A percentile compares a stretch with the other conserved stretches of the same genome.
Conservation (phyloP, 2,329 filamentous ascomycete species). For the Cercospora sp. region DNA sequence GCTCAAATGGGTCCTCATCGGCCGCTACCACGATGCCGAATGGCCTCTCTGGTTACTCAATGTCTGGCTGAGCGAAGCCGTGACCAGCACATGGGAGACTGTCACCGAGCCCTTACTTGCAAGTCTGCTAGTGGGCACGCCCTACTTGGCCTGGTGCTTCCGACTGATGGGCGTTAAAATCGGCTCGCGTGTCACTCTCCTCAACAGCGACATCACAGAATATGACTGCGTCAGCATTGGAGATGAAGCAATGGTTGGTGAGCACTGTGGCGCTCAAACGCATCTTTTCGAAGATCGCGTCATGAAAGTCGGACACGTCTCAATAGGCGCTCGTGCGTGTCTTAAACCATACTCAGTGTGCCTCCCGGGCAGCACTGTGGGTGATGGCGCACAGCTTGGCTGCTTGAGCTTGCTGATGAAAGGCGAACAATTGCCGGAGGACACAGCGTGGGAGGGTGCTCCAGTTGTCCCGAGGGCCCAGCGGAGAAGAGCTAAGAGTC, state of each 20-base stretch:
- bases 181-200: constrained; percentile 25
- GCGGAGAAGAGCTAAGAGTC: not conserved
- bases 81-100: constrained; percentile 30
- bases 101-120: constrained; percentile 25
- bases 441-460: constrained; percentile 28
- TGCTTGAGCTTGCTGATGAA: constrained; percentile 30
- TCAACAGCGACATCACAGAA: constrained; percentile 28
- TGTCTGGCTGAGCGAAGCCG: constrained; percentile 30
- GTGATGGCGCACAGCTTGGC: constrained; percentile 27
- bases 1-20: constrained; percentile 32
- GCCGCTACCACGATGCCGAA: constrained; percentile 27
- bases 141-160: constrained; percentile 29
- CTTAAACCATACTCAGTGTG: constrained; percentile 30
- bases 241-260: constrained; percentile 29
- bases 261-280: constrained; percentile 27
- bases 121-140: constrained; percentile 27
- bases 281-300: constrained; percentile 33
- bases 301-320: constrained; percentile 31
- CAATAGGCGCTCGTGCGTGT: constrained; percentile 22
- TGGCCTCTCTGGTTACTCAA: constrained; percentile 33
- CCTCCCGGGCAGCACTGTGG: constrained; percentile 25
- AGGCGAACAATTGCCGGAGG: constrained; percentile 25
- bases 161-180: constrained; percentile 30
- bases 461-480: constrained; percentile 23
- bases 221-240: constrained; percentile 31